These are phyloP conservation scores for Allantophomopsis lycopodina DNA, from an alignment of 2,329 filamentous ascomycete species.

Conservation along the genomic window DNA sequence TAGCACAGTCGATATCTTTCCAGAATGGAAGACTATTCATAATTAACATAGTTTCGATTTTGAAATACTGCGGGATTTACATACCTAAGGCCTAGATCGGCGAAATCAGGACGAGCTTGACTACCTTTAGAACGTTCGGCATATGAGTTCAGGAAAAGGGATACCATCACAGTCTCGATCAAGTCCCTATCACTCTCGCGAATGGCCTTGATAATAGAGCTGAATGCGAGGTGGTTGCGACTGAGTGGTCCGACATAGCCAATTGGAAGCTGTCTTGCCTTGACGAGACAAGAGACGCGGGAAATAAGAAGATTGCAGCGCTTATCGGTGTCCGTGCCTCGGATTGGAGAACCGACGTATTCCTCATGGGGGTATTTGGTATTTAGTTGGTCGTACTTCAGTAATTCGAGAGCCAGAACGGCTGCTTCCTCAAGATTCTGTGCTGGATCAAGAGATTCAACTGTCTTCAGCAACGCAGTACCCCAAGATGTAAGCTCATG, in stretches of 20 bases:
- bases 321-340: slow-evolving; percentile 57
- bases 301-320: slow-evolving; percentile 70
- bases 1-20: slow-evolving; percentile 56
- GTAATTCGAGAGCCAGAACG: slow-evolving; percentile 73
- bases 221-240: slow-evolving; percentile 76
- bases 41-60: slow-evolving; percentile 3
- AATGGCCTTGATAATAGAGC: slow-evolving; percentile 68
- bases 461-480: slow-evolving; percentile 57
- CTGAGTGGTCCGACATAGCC: slow-evolving; percentile 93
- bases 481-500: slow-evolving; percentile 81
- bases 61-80: slow-evolving; percentile 13
- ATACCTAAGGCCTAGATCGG: slow-evolving; percentile 61
- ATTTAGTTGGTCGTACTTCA: slow-evolving; percentile 67
- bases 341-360: slow-evolving; percentile 39
- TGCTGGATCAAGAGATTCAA: slow-evolving; percentile 44
- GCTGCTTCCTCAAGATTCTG: slow-evolving; percentile 58
- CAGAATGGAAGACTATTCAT: slow-evolving; percentile 47
- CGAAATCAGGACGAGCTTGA: slow-evolving; percentile 23
- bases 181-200: slow-evolving; percentile 71
- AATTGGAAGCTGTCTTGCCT: slow-evolving; percentile 68
- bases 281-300: slow-evolving; percentile 71
- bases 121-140: slow-evolving; percentile 50
- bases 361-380: slow-evolving; percentile 44
- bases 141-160: slow-evolving; percentile 71
- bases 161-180: slow-evolving; percentile 67